Conservation (phyloP, 176 grass and related monocot species). For the Secale cereale region DNA sequence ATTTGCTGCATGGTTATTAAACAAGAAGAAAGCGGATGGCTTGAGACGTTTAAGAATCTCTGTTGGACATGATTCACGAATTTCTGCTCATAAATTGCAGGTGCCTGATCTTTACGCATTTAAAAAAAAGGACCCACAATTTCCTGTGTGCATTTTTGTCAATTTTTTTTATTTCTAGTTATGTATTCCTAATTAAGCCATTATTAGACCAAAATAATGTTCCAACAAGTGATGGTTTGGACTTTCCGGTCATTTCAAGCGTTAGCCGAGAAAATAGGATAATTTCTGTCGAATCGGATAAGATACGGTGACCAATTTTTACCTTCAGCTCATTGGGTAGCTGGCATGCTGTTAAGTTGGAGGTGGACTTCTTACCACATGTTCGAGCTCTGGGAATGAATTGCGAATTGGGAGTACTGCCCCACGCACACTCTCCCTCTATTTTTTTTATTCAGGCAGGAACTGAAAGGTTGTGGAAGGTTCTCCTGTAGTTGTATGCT, state of each 20-base stretch:
- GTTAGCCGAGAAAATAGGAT: background rate
- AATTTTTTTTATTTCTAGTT: conserved; percentile 1
- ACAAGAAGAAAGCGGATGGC: conserved; percentile 81
- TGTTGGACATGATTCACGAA: conserved; percentile 88
- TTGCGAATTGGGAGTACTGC: background rate
- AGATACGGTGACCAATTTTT: background rate
- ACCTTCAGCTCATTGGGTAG: background rate
- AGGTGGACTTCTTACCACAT: background rate
- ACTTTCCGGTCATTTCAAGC: background rate
- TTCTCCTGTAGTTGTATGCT: background rate
- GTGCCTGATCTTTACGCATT: conserved; percentile 34
- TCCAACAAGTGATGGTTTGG: background rate
- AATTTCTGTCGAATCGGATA: background rate
- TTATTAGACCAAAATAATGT: background rate
- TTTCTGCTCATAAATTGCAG: conserved; percentile 93
- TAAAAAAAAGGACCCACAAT: background rate
- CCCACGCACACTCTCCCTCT: background rate
- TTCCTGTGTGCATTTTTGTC: background rate
- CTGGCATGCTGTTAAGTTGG: background rate
- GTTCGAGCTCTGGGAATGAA: background rate
- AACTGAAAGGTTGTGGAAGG: background rate
- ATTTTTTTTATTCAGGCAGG: background rate
- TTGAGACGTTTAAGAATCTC: conserved; percentile 80
- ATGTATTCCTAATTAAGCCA: background rate
- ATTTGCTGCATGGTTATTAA: conserved; percentile 82